Percentiles rank a stretch among this genome's conserved stretches.
phyloP scores from a whole-genome alignment of 2,329 filamentous ascomycete species.

The Aureobasidium lini region DNA sequence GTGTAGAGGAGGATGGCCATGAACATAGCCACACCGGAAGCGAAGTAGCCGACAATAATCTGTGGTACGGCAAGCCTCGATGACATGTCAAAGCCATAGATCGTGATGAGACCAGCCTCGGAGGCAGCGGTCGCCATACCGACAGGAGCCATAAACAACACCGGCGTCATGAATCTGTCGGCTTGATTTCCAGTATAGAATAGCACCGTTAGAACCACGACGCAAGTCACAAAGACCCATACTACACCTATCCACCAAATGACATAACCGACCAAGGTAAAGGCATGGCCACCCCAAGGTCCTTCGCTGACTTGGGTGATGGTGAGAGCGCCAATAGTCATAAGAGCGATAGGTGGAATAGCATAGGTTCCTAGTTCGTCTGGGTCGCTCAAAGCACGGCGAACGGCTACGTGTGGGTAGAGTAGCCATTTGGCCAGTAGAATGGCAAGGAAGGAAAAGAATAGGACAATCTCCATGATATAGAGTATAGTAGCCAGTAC shows the following conservation, averaged over 20 bases:
- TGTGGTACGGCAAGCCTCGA: slow-evolving; percentile 13
- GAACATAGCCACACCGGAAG: slow-evolving; percentile 12
- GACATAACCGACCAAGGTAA: slow-evolving; percentile 17
- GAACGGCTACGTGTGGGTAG: slow-evolving; percentile 12
- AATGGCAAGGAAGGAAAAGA: slow-evolving; percentile 14
- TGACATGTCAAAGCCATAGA: slow-evolving; percentile 7
- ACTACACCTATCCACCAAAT: slow-evolving; percentile 18
- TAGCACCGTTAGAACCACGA: slow-evolving; percentile 14
- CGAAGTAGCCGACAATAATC: slow-evolving; percentile 15
- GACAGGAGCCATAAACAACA: slow-evolving; percentile 15
- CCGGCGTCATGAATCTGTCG: slow-evolving; percentile 4
- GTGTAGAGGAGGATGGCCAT: slow-evolving; percentile 15
- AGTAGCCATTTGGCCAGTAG: not conserved
- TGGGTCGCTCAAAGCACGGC: slow-evolving; percentile 7
- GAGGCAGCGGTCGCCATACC: slow-evolving; percentile 15
- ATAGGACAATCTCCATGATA: slow-evolving; percentile 12
- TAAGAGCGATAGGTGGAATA: slow-evolving; percentile 14
- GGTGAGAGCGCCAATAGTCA: slow-evolving; percentile 14
- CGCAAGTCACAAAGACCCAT: slow-evolving; percentile 12
- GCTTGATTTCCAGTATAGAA: slow-evolving; percentile 13
- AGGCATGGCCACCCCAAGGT: slow-evolving; percentile 18
- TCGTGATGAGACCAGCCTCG: slow-evolving; percentile 13
- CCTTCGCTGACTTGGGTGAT: slow-evolving; percentile 14
- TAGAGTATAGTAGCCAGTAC: slow-evolving; percentile 11
- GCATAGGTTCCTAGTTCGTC: slow-evolving; percentile 14